Evolutionary conservation across 306 rosid genomes (phyloP), one percentile per base, ranked within the genome.

Genomic region (Cicer yamashitae): DNA sequence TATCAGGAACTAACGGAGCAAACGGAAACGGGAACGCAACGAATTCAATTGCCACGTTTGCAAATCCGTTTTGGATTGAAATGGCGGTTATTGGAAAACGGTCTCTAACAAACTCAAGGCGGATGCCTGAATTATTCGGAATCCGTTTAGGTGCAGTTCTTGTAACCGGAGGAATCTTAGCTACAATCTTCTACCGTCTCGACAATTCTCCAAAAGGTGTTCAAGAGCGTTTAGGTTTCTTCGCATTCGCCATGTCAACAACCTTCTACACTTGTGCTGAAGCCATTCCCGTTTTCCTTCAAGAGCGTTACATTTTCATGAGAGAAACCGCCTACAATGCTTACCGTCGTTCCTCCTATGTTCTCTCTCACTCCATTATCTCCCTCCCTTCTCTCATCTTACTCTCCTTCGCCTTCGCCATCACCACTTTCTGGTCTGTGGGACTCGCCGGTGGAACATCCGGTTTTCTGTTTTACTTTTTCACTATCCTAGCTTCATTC

Each of bases 231-330:
- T 14, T 94, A 10, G 98, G 98, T 0, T 91, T 94, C 83, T 88
- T 94, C 73, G 98, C 98, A 0, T 94, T 94, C 17, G 96, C 98
- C 51, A 90, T 94, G 94, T 94, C 98, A 62, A 94, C 98, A 4
- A 94, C 91, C 1, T 91, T 88, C 78, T 94, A 94, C 86, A 91
- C 97, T 0, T 91, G 98, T 53, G 98, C 98, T 0, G 98, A 94
- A 74, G 96, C 97, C 20, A 83, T 94, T 8, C 98, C 98, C 0
- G 82, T 82, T 1, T 94, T 94, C 76, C 93, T 94, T 45, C 98
- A 94, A 81, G 98, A 94, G 66, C 92, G 98, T 9, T 91, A 91
- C 84, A 94, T 94, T n/a, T 94, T 94, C 89, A 94, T 94, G 96
- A 87, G 98, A 20, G 98, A 94, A 70, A 94, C 98, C 0, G 94